Conservation (phyloP, 176 grass and related monocot species). For the Thalia dealbata region DNA sequence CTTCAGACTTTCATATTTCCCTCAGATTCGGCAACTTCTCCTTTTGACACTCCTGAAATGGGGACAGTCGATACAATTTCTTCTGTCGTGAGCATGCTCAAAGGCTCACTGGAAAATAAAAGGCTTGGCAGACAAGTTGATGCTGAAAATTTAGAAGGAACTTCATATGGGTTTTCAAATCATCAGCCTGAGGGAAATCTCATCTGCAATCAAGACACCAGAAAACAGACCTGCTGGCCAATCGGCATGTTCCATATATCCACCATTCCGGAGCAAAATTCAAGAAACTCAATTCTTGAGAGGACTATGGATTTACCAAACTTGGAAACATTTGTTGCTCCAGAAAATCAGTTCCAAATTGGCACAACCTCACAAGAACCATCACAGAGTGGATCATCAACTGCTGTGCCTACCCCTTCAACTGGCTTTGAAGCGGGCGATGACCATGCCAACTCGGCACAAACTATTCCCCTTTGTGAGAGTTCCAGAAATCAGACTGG, state of each 20-base stretch:
- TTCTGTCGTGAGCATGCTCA: slow-evolving; percentile 67
- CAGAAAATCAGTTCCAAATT: slow-evolving; percentile 26
- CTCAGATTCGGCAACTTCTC: slow-evolving; percentile 55
- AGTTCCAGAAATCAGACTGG: slow-evolving; percentile 30
- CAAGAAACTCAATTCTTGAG: slow-evolving; percentile 15
- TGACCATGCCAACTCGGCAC: slow-evolving; percentile 30
- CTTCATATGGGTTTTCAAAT: slow-evolving; percentile 41
- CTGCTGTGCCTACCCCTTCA: slow-evolving; percentile 33
- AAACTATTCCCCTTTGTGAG: slow-evolving; percentile 41
- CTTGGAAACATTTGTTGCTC: slow-evolving; percentile 8
- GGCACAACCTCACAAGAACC: slow-evolving; percentile 36
- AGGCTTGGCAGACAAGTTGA: slow-evolving; percentile 27
- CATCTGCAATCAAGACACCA: slow-evolving; percentile 13
- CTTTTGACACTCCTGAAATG: slow-evolving; percentile 40
- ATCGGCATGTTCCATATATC: slow-evolving; percentile 22
- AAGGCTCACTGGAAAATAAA: slow-evolving; percentile 55
- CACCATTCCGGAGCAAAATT: slow-evolving; percentile 29
- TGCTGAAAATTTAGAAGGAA: slow-evolving; percentile 19
- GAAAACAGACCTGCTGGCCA: slow-evolving; percentile 8
- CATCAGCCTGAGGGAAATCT: slow-evolving; percentile 22
- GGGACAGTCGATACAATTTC: slow-evolving; percentile 37
- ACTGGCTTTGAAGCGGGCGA: slow-evolving; percentile 51
- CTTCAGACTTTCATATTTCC: slow-evolving; percentile 48
- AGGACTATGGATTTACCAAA: neutral
- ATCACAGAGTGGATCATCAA: slow-evolving; percentile 60